Base-by-base conservation (phyloP, 2,329 filamentous ascomycete species). In the Pseudocercospora macadamiae region DNA sequence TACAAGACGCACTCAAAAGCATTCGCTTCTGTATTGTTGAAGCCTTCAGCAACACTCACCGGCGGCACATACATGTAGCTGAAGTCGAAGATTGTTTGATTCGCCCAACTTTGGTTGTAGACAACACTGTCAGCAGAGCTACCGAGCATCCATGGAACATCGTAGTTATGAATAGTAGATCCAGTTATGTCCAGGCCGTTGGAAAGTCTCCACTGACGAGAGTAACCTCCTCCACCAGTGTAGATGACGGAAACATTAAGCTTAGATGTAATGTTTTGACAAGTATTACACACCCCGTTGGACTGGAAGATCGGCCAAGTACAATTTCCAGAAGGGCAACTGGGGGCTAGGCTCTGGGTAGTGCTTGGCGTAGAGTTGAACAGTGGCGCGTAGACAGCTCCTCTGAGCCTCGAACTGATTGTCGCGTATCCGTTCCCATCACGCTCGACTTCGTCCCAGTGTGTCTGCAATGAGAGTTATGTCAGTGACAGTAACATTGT, bases 291-390 rank as follows among this genome's bases (percentile, higher is more conserved):
- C 4, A 66, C 39, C 19, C 54, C 62, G 7, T 63, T 32, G n/a
- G 64, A 55, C 0, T 28, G 51, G 37, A 61, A 64, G 2, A 53
- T 30, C 5, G 60, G 49, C 55, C 49, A 66, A 4, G 57, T 64
- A 45, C 64, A 66, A 10, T 66, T 63, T 9, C 64, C 62, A 4
- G 62, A 63, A 16, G 62, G 4, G 51, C 62, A 66, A 5, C 10
- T 39, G 2, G 59, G 56, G 4, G n/a, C 36, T 10, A 48, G 12
- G 18, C 25, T 3, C 9, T 18, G 34, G n/a, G 34, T 37, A 3
- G 45, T 26, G 3, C 30, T 19, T 8, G 30, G 14, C 3, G 16
- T n/a, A 1, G 45, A 25, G 19, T 19, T 42, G 18, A 52, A 59
- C n/a, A 63, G 3, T 19, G 56, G 59, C 9, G n/a, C 36, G 12